Evolutionary conservation across 805 yeast species (phyloP), one percentile per base, ranked within the genome.

Genomic region (Candida michaelii): DNA sequence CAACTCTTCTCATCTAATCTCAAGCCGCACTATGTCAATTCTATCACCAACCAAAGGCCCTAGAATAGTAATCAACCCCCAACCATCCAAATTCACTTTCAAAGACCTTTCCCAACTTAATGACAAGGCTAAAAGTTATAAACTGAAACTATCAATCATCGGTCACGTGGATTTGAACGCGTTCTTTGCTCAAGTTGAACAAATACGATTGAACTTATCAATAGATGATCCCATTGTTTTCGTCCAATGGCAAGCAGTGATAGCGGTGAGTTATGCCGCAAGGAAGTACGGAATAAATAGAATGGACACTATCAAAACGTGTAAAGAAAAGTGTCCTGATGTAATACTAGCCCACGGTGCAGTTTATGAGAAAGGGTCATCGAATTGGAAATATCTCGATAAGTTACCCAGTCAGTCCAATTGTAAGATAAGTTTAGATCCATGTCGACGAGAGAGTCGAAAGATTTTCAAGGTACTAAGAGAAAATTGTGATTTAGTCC

Each of bases 181-280:
- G 10, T 93, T 90, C 61, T 93, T 86, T 63, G 96, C 99, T 0
- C 99, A 93, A 58, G 93, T 84, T 23, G 97, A 93, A 55, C 91
- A 85, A 51, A 68, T 87, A 5, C 65, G 97, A 31, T 71, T 88
- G 13, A 83, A 83, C 0, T 63, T 84, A 12, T 62, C 81, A 1
- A 68, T 66, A 1, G 78, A 80, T 2, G 90, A 82, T 47, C 97
- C 99, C 0, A 84, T 93, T 1, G 97, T 89, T 0, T 90, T 97
- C 59, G 88, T 89, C 4, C 99, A 93, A 56, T 93, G 99, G 99
- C 72, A 75, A 36, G 74, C 90, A 0, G 65, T 93, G 2, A 91
- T 93, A 45, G 99, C 99, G 0, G 95, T 93, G 0, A 80, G 86
- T 2, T 88, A 88, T 61, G 86, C 97, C 0, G 98, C 99, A 0